Conservation (phyloP, 2,329 filamentous ascomycete genomes). For the Colletotrichum sp. region DNA sequence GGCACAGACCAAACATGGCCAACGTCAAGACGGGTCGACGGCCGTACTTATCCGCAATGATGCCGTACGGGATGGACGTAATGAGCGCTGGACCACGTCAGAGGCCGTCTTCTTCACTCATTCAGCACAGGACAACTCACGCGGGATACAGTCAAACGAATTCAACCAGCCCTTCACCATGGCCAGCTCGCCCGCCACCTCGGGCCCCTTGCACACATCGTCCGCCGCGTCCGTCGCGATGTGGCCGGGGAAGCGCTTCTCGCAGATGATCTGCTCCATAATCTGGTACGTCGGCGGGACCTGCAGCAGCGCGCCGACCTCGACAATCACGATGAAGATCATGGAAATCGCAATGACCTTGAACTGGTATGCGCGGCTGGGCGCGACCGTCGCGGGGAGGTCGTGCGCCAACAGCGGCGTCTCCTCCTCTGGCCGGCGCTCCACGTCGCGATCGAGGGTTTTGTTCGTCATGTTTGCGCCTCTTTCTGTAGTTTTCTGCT, state of each 20-base stretch:
- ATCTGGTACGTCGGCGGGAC: constrained; percentile 52
- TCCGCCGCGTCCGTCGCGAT: constrained; percentile 38
- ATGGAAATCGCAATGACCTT: constrained; percentile 37
- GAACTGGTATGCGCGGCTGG: constrained; percentile 30
- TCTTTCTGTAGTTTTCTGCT: background rate
- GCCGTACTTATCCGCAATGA: constrained; percentile 52
- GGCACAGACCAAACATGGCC: constrained; percentile 33
- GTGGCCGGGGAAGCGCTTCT: constrained; percentile 48
- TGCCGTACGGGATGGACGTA: constrained; percentile 49
- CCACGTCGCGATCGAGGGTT: background rate
- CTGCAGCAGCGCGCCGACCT: constrained; percentile 42
- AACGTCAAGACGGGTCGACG: constrained; percentile 45
- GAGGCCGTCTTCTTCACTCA: background rate
- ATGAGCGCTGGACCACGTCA: constrained; percentile 36
- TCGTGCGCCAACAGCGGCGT: constrained; percentile 22
- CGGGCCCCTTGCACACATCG: constrained; percentile 51
- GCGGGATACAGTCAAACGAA: constrained; percentile 52
- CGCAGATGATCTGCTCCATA: constrained; percentile 60
- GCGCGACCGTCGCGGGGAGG: constrained; percentile 20
- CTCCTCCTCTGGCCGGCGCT: constrained; percentile 6
- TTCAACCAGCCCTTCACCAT: constrained; percentile 53
- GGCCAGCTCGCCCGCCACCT: constrained; percentile 57
- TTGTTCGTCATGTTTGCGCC: background rate
- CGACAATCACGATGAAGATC: constrained; percentile 46
- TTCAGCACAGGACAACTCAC: constrained; percentile 30